Base-by-base conservation (phyloP, 108 stramenopile species). In the Pseudonitzschia delicatissima region DNA sequence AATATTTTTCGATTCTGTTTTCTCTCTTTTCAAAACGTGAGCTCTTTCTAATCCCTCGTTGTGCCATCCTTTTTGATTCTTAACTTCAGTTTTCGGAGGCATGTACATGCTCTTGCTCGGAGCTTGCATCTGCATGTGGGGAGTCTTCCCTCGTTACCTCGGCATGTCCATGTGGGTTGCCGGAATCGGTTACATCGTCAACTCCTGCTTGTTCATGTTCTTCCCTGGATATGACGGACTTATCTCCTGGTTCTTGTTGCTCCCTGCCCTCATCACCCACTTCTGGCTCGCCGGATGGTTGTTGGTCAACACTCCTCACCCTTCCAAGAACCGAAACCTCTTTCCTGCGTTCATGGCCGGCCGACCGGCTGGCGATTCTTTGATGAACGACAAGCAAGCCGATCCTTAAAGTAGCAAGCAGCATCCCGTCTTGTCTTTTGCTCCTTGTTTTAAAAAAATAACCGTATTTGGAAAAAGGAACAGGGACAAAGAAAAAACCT, bases 251-350 rank as follows among this genome's bases (percentile, higher is more conserved):
- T 27, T 75, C 5, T 50, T 68, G 35, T 32, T 45, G 28, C 50
- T 68, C 40, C 74, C 74, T 35, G 67, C 55, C 28, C 34, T 75
- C 21, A 28, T 45, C 18, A 15, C 67, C 31, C 59, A 75, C 39
- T 66, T 75, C 63, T 68, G 74, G 67, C 33, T 75, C 1, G 67
- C 67, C 31, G 67, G 66, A 28, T 75, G 74, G 74, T 45, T 75
- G 67, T 47, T 75, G 31, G 62, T 75, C 62, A 75, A 75, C 45
- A 67, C 67, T 25, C 74, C 74, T 47, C 61, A 57, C 45, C 67
- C 67, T 25, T 58, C 67, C 44, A 64, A 68, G 67, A 62, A 47
- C 44, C 61, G 50, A 8, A 57, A 59, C 21, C 12, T 59, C 12
- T 59, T 31, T n/a, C n/a, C n/a, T n/a, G 58, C 25, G 51, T 23